Base-by-base conservation (phyloP, 768 basidiomycete species). In the Mycena belliarum region DNA sequence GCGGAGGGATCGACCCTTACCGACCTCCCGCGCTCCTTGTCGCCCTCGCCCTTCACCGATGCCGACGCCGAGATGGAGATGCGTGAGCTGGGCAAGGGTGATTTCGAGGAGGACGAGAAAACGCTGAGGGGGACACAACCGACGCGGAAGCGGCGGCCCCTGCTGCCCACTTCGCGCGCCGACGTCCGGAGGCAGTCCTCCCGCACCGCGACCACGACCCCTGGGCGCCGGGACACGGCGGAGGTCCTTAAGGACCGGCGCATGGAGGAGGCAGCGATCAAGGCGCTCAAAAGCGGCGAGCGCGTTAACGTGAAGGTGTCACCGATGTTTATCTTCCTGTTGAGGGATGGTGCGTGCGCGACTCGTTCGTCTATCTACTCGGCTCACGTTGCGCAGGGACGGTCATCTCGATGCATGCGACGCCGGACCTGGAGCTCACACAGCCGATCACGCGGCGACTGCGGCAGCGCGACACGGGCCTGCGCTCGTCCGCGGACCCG, bases 291-390 rank as follows among this genome's bases (percentile, higher is more conserved):
- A 52, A 79, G 78, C 57, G 85, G 81, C n/a, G 82, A 86, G 32
- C 78, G 86, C 41, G 81, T 88, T 10, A 76, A 81, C 44, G 83
- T 90, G 26, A 78, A 81, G 55, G 62, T 63, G 23, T 56, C 74
- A 32, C 85, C 89, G 5, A 77, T 90, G 74, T 88, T 78, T 65
- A 81, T 90, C 53, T 89, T 89, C 74, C 75, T 90, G 10, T 78
- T 85, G 62, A 76, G 84, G 61, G 81, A 88, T 67, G 88, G 88
- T 80, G 65, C 50, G 73, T 68, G 42, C 35, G 37, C 45, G 49
- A 48, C 15, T 16, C 24, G 15, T 42, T 26, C 38, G 24, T 61
- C 60, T 28, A 21, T 10, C 6, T 6, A 32, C 16, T 21, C 12
- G 55, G 40, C 15, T 25, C 35, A 46, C 42, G 42, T 20, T 52